These are phyloP conservation scores for Septoria linicola DNA, from an alignment of 2,329 filamentous ascomycete genomes.

Conservation along the genomic window DNA sequence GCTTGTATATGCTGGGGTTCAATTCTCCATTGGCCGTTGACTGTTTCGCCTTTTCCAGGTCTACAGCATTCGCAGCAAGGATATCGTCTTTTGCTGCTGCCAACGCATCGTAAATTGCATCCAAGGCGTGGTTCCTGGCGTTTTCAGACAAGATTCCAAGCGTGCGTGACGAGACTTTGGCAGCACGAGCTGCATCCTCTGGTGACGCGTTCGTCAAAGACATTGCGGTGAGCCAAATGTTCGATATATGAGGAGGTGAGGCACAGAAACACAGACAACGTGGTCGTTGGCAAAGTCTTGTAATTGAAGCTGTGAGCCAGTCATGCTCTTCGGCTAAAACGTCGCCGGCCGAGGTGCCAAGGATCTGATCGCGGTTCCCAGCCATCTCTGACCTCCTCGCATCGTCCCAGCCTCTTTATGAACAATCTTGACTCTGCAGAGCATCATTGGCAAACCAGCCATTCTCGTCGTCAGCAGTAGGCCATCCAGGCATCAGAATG, in stretches of 20 bases:
- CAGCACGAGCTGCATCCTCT: constrained; percentile 70
- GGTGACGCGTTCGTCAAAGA: constrained; percentile 85
- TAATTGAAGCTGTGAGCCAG: too few species aligned
- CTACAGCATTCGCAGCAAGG: constrained; percentile 79
- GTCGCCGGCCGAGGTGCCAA: too few species aligned
- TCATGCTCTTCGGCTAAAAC: too few species aligned
- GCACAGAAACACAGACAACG: not conserved
- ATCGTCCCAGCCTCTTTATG: too few species aligned
- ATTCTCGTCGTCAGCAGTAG: too few species aligned
- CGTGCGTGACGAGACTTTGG: constrained; percentile 76
- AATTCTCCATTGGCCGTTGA: constrained; percentile 74
- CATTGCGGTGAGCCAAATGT: constrained; percentile 59
- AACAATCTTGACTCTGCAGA: too few species aligned
- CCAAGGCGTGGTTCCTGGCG: constrained; percentile 81
- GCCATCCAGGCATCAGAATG: constrained; percentile 6
- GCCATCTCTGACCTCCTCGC: too few species aligned
- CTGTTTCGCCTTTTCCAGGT: constrained; percentile 71
- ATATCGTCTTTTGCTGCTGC: constrained; percentile 68
- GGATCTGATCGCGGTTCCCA: too few species aligned
- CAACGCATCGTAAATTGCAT: constrained; percentile 77
- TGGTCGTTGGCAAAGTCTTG: too few species aligned
- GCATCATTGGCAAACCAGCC: too few species aligned
- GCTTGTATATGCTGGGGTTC: constrained; percentile 79
- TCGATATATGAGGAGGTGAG: not conserved
- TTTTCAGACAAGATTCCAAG: constrained; percentile 75